These are phyloP conservation scores for Phyllosticta citribraziliensis DNA, from an alignment of 2,329 filamentous ascomycete species.

Conservation along the genomic window DNA sequence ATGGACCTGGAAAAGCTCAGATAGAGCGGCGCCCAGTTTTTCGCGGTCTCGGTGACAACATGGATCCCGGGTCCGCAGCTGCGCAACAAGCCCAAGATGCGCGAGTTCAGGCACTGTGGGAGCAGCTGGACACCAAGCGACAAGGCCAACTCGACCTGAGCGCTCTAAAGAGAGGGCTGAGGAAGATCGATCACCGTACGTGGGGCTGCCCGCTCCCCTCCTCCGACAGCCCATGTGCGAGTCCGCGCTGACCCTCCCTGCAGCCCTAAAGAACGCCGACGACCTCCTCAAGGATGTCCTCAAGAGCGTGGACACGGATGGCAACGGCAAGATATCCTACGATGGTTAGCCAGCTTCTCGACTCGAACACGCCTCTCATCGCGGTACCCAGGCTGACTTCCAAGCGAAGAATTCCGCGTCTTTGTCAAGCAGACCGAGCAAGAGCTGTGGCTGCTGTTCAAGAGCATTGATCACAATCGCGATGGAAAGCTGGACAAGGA, in stretches of 20 bases:
- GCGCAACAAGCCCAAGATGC: slow-evolving; percentile 72
- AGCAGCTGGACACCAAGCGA: slow-evolving; percentile 63
- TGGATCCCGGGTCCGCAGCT: slow-evolving; percentile 67
- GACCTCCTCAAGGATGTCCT: slow-evolving; percentile 73
- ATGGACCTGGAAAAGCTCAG: slow-evolving; percentile 30
- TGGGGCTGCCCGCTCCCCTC: slow-evolving; percentile 12
- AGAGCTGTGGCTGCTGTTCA: slow-evolving; percentile 73
- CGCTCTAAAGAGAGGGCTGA: slow-evolving; percentile 74
- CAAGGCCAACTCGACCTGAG: slow-evolving; percentile 76
- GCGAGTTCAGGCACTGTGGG: slow-evolving; percentile 77
- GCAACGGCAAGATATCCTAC: slow-evolving; percentile 84
- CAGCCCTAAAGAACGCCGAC: slow-evolving; percentile 84
- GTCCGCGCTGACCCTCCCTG: slow-evolving; percentile 15
- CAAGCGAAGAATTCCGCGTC: slow-evolving; percentile 65
- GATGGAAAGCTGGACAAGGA: slow-evolving; percentile 78
- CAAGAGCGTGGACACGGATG: slow-evolving; percentile 71
- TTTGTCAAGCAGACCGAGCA: slow-evolving; percentile 84
- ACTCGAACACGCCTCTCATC: not conserved
- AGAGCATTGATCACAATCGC: slow-evolving; percentile 73
- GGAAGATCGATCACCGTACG: slow-evolving; percentile 85
- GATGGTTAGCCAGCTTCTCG: slow-evolving; percentile 48
- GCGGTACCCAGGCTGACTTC: slow-evolving; percentile 15
- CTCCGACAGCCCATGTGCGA: slow-evolving; percentile 13
- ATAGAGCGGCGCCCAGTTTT: slow-evolving; percentile 18
- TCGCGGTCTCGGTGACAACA: slow-evolving; percentile 31